Evolutionary conservation across 2,329 filamentous ascomycete species (phyloP), one percentile per base, ranked within the genome.

Genomic region (Falciphora oryzae): DNA sequence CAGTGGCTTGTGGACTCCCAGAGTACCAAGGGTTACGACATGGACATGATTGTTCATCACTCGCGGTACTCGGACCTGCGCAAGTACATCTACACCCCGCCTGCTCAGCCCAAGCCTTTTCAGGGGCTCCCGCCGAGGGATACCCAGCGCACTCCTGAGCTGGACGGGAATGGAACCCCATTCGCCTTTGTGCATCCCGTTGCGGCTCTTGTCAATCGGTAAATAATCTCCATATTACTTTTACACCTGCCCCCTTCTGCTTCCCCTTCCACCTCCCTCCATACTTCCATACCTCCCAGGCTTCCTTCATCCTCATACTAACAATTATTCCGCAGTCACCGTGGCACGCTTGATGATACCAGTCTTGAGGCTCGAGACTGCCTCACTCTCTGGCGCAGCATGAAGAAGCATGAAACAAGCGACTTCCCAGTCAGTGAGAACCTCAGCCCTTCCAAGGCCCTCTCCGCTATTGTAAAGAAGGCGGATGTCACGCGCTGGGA

Each of bases 41-140:
- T 93, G 18, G 84, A 83, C 28, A 90, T 90, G 82, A 84, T 93
- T 16, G 78, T 87, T 58, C 89, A 93, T 70, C 78, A 79, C 1
- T 83, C 87, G 50, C 81, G 91, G 61, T 93, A 93, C 74, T 93
- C 89, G 0, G 90, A 94, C 71, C 77, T 94, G 1, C 81, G 90
- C n/a, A 92, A 92, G 70, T 93, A 90, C 69, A 74, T 86, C 50
- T 92, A 90, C 72, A 73, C 79, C 0, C 81, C 86, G 2, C 81
- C 81, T 0, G 65, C 69, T 1, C 56, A 28, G 7, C 82, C 82
- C 62, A 65, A 71, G 0, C 27, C 18, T 11, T 63, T 89, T 90
- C 69, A 70, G 79, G 14, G 85, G 84, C 0, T 73, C 90, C 1
- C 64, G 72, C 3, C 77, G 77, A 28, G 73, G 76, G 5, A 72